Conservation (phyloP, 1,139 yeast species). For the Spathaspora jeffriesii region DNA sequence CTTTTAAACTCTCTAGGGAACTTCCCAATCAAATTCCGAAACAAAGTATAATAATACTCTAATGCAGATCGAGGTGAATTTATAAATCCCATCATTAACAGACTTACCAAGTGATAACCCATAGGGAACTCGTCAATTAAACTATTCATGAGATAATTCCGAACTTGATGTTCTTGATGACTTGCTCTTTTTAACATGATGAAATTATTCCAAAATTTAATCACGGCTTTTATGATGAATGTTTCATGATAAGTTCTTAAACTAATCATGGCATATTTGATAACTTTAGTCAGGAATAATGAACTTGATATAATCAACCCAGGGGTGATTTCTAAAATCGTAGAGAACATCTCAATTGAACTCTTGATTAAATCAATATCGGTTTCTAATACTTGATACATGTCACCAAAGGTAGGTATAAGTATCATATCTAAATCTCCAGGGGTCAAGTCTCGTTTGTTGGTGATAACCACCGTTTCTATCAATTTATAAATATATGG, state of each 20-base stretch:
- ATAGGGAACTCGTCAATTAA: slow-evolving; percentile 16
- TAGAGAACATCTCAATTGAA: slow-evolving; percentile 39
- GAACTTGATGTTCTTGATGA: slow-evolving; percentile 45
- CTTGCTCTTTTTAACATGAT: slow-evolving; percentile 55
- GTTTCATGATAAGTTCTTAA: slow-evolving; percentile 56
- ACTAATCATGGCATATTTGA: slow-evolving; percentile 45
- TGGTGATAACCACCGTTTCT: slow-evolving; percentile 40
- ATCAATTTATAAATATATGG: slow-evolving; percentile 42
- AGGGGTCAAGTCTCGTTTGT: slow-evolving; percentile 24
- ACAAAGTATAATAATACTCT: slow-evolving; percentile 55
- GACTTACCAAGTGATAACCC: slow-evolving; percentile 35
- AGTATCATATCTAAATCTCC: slow-evolving; percentile 30
- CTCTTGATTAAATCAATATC: slow-evolving; percentile 59
- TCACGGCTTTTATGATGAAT: slow-evolving; percentile 60
- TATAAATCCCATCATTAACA: slow-evolving; percentile 36
- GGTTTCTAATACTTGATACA: slow-evolving; percentile 33
- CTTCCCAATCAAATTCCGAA: slow-evolving; percentile 54
- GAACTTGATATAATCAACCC: slow-evolving; percentile 38
- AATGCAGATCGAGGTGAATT: slow-evolving; percentile 61
- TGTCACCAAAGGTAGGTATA: slow-evolving; percentile 27
- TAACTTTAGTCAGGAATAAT: slow-evolving; percentile 30
- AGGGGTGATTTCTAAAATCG: slow-evolving; percentile 54
- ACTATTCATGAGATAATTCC: slow-evolving; percentile 31
- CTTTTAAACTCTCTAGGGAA: slow-evolving; percentile 46
- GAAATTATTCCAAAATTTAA: slow-evolving; percentile 66